A percentile compares a stretch with the other conserved stretches of the same genome.
These are phyloP conservation scores for Torulaspora quercuum DNA, from an alignment of 805 yeast genomes.

Conservation along the genomic window DNA sequence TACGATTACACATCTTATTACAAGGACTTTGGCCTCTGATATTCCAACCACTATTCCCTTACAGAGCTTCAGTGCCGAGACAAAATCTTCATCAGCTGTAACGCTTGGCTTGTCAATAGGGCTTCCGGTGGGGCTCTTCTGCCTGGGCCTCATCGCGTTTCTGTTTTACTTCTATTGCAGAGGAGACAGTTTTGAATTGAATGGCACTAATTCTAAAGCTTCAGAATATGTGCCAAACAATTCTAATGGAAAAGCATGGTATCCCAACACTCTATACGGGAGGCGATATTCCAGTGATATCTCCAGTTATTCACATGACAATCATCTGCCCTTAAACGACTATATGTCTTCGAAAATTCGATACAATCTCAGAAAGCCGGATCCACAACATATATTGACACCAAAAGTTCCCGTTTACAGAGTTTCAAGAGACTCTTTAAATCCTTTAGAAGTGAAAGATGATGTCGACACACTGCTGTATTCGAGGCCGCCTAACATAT, in stretches of 20 bases:
- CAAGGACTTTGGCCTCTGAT: slow-evolving; percentile 6
- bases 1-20: slow-evolving; percentile 8
- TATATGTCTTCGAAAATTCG: slow-evolving; percentile 22
- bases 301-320: slow-evolving; percentile 7
- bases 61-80: slow-evolving; percentile 5
- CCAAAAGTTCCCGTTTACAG: slow-evolving; percentile 17
- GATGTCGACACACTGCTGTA: slow-evolving; percentile 27
- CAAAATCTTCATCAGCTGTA: slow-evolving; percentile 15
- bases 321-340: slow-evolving; percentile 13
- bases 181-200: slow-evolving; percentile 2
- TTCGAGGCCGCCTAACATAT: slow-evolving; percentile 29
- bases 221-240: too few species aligned
- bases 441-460: slow-evolving; percentile 7
- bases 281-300: slow-evolving; percentile 4
- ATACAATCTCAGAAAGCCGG: slow-evolving; percentile 21
- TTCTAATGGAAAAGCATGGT: slow-evolving; percentile 13
- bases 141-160: slow-evolving; percentile 22
- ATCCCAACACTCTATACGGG: slow-evolving; percentile 6
- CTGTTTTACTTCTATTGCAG: slow-evolving; percentile 14
- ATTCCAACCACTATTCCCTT: slow-evolving; percentile 5
- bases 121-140: slow-evolving; percentile 32
- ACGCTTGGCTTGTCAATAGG: slow-evolving; percentile 33
- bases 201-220: too few species aligned
- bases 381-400: slow-evolving; percentile 21
- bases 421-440: slow-evolving; percentile 1